Evolutionary conservation across 2,329 filamentous ascomycete species (phyloP), one percentile per base, ranked within the genome.

Genomic region (Epicoccum nigrum): DNA sequence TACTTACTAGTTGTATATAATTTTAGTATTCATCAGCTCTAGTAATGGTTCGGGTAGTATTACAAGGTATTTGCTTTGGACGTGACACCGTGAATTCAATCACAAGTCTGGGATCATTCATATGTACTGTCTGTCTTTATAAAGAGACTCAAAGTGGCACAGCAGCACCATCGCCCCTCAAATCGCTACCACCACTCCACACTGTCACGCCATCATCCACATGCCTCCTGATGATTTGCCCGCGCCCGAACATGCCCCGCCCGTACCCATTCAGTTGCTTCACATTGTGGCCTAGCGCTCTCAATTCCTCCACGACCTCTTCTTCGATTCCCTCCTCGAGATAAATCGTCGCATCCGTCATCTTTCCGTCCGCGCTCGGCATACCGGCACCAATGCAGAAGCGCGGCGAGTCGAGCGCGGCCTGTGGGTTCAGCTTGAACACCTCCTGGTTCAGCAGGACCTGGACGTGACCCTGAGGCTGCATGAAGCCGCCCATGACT

Each of bases 401-500:
- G n/a, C 94, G 81, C 13, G 94, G 93, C 3, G 93, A 88, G 68
- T 99, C 94, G 0, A 97, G 81, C 2, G 93, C 92, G 52, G 90
- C 86, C 74, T 99, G 94, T 0, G 92, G 92, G 56, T 87, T 88
- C 45, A 91, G 80, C 1, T 86, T 85, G 63, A 92, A 96, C 0
- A 92, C 84, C 0, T 96, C 75, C 83, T 96, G 92, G 60, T 95
- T 96, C 2, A 97, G 79, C 8, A 99, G 76, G 0, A 96, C 92
- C 74, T 97, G 94, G 0, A 97, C 87, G 54, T 97, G 94, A 17
- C 93, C 94, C 74, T 97, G 94, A 0, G 94, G 94, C 76, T 99
- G 94, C 89, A 97, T 97, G 75, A 95, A 97, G 2, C 92, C 93
- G 44, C 94, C 94, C 94, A 97, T 97, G 54, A 97, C 93, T 45